Evolutionary conservation across 2,329 filamentous ascomycete species (phyloP).

Genomic region (Fusarium brachygibbosum): DNA sequence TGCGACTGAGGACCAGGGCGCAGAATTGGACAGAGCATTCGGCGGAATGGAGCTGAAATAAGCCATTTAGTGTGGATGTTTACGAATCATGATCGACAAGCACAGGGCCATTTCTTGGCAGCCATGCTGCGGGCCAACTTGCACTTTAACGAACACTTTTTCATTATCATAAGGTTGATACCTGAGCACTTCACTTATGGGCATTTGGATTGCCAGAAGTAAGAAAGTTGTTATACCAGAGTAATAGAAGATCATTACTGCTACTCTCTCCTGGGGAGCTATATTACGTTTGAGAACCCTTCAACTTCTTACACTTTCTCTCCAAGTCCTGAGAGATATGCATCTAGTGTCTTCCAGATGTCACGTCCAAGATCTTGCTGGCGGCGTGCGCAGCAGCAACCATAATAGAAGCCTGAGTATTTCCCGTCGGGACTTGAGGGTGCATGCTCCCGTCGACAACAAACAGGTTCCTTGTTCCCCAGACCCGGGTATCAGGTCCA

Average conservation of each 20-base stretch:
- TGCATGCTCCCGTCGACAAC: conserved; percentile 52
- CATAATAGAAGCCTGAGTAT: conserved; percentile 47
- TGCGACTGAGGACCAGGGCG: conserved; percentile 63
- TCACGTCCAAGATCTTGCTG: conserved; percentile 39
- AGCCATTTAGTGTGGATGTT: neutral
- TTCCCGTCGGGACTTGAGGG: conserved; percentile 50
- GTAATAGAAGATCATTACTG: neutral
- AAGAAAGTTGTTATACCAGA: neutral
- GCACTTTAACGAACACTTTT: neutral
- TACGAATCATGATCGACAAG: conserved; percentile 31
- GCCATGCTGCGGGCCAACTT: neutral
- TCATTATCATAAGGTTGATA: neutral
- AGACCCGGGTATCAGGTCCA: conserved; percentile 51
- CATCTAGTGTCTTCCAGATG: neutral
- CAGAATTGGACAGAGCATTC: conserved; percentile 71
- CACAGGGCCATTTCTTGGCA: conserved; percentile 11
- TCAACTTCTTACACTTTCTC: neutral
- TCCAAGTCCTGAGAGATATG: neutral
- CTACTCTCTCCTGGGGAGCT: neutral
- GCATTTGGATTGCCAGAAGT: neutral
- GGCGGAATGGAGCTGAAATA: conserved; percentile 60
- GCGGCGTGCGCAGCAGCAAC: conserved; percentile 47
- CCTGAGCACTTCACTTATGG: neutral
- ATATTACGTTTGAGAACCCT: neutral
- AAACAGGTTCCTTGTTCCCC: conserved; percentile 51